These are phyloP conservation scores for Pythium pyrilobum DNA, from an alignment of 352 stramenopile genomes.

Conservation along the genomic window DNA sequence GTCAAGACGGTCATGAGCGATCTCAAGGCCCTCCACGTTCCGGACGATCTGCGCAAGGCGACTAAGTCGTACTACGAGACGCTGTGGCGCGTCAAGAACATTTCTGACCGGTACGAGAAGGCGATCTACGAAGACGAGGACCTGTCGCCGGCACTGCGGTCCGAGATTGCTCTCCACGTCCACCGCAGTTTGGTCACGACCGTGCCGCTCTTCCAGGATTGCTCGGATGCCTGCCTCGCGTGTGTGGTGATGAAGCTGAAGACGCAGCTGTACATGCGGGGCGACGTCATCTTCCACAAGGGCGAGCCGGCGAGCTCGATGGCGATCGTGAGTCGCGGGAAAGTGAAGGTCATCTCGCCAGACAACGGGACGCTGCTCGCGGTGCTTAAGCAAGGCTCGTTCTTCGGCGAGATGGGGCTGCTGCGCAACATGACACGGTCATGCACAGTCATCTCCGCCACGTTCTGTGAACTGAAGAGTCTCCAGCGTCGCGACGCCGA, in stretches of 20 bases:
- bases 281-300: slow-evolving; percentile 59
- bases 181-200: slow-evolving; percentile 47
- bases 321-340: slow-evolving; percentile 59
- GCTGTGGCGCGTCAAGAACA: slow-evolving; percentile 65
- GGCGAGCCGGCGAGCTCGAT: slow-evolving; percentile 50
- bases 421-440: slow-evolving; percentile 53
- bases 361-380: slow-evolving; percentile 45
- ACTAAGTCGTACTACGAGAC: slow-evolving; percentile 60
- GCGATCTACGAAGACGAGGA: slow-evolving; percentile 68
- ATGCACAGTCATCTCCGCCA: slow-evolving; percentile 46
- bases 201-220: slow-evolving; percentile 53
- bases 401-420: slow-evolving; percentile 60
- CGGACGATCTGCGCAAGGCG: slow-evolving; percentile 40
- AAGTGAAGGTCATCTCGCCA: slow-evolving; percentile 54
- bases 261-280: slow-evolving; percentile 54
- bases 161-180: slow-evolving; percentile 61
- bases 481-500: slow-evolving; percentile 42
- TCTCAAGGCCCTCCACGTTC: slow-evolving; percentile 53
- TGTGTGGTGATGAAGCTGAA: slow-evolving; percentile 51
- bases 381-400: slow-evolving; percentile 54
- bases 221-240: slow-evolving; percentile 47
- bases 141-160: slow-evolving; percentile 40
- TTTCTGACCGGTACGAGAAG: slow-evolving; percentile 58
- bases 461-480: slow-evolving; percentile 59
- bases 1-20: slow-evolving; percentile 58